Evolutionary conservation across 345 rosid genomes (phyloP), one percentile per base, ranked within the genome.

Genomic region (Angophora floribunda): DNA sequence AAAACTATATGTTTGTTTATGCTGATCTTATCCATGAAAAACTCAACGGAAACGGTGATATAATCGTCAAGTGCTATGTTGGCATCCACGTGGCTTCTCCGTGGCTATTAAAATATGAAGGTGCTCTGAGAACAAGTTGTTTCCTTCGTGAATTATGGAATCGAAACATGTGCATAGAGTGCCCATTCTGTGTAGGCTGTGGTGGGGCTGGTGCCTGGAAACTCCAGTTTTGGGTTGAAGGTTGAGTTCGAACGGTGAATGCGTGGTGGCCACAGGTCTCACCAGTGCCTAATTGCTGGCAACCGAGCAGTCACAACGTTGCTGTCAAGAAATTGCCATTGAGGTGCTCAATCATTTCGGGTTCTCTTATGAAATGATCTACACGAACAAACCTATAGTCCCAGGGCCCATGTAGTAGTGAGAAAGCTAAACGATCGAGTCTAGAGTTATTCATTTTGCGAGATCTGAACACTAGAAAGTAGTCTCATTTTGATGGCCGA

Each of bases 231-330:
- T 32, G 22, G 79, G 45, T 14, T 9, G 2, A 32, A 67, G 79
- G 79, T 8, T 5, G 11, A 32, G 79, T 21, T 15, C 15, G 41
- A 36, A 36, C 41, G 41, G 41, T 36, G 41, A 36, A 36, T 36
- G 41, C 41, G 41, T 36, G 3, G 45, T 30, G 44, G 22, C 79
- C 22, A 4, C 2, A 15, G 21, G 22, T 6, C 22, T 67, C 2
- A 0, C 19, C 0, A 5, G 9, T 30, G 79, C 44, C 19, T 12
- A 30, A 16, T 9, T 7, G 1, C 79, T 1, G 1, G 13, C 15
- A n/a, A n/a, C n/a, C n/a, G n/a, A n/a, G n/a, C 75, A 1, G 9
- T 63, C 7, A 36, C 75, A 13, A 63, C 2, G 3, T 63, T 63
- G 75, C 1, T 63, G 75, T n/a, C 75, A 61, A 61, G 67, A 26